These are phyloP conservation scores for Trichoderma koningiopsis DNA, from an alignment of 2,329 filamentous ascomycete genomes.

Conservation along the genomic window DNA sequence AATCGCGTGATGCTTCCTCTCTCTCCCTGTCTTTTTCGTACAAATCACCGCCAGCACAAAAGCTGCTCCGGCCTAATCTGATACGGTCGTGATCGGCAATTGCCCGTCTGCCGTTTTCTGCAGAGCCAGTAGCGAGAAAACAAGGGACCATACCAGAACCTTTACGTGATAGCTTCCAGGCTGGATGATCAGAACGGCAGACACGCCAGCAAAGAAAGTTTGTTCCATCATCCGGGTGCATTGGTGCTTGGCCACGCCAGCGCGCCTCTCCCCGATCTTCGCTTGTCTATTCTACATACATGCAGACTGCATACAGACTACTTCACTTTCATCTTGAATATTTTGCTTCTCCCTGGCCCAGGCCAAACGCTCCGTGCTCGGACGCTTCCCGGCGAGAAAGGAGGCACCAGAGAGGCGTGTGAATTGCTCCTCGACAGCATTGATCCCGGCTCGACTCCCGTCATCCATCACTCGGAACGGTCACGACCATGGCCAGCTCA, in stretches of 20 bases:
- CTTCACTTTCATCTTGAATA: background rate
- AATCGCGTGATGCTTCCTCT: background rate
- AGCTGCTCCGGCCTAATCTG: background rate
- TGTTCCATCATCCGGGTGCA: conserved; percentile 2
- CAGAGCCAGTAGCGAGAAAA: background rate
- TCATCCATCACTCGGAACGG: conserved; percentile 4
- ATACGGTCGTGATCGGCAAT: background rate
- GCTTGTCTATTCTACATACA: conserved; percentile 5
- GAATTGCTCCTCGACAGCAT: background rate
- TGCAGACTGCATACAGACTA: background rate
- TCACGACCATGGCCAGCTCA: conserved; percentile 32
- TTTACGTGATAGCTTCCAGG: conserved; percentile 1
- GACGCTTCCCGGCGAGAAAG: background rate
- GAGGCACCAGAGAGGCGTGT: conserved; percentile 2
- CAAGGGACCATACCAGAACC: background rate
- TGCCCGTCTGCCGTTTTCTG: background rate
- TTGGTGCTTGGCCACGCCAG: conserved; percentile 4
- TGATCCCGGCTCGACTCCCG: background rate
- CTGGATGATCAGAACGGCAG: conserved; percentile 1
- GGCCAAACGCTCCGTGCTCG: background rate
- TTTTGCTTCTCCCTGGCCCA: background rate
- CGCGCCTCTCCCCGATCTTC: background rate
- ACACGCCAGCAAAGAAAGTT: conserved; percentile 18
- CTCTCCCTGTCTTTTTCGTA: background rate
- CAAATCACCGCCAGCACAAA: background rate